These are phyloP conservation scores for Apiotrichum montevideense DNA, from an alignment of 1,284 basidiomycete species.

Conservation along the genomic window DNA sequence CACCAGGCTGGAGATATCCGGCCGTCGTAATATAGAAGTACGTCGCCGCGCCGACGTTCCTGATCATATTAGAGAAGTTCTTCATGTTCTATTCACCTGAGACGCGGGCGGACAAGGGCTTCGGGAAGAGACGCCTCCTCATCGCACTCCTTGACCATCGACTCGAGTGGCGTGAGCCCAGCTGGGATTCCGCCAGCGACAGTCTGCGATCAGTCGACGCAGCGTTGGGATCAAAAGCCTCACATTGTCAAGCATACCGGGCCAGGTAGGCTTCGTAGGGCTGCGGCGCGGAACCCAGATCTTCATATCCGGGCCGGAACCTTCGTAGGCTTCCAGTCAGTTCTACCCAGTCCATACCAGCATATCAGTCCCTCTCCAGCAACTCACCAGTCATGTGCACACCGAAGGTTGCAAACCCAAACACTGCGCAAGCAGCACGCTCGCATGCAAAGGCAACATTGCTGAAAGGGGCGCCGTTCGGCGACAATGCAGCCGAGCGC, in stretches of 20 bases:
- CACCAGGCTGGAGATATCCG: slow-evolving; percentile 72
- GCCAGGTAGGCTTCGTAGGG: slow-evolving; percentile 77
- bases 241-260: slow-evolving; percentile 24
- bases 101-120: slow-evolving; percentile 55
- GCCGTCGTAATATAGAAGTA: slow-evolving; percentile 58
- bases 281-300: slow-evolving; percentile 87
- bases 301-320: slow-evolving; percentile 47
- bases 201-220: slow-evolving; percentile 22
- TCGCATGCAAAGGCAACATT: slow-evolving; percentile 85
- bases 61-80: neutral
- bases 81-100: slow-evolving; percentile 44
- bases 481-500: slow-evolving; percentile 19
- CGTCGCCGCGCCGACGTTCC: slow-evolving; percentile 37
- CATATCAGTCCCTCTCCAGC: too few species aligned
- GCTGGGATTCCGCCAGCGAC: slow-evolving; percentile 57
- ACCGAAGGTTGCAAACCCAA: slow-evolving; percentile 78
- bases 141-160: slow-evolving; percentile 83
- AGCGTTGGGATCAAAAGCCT: neutral
- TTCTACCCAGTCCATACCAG: too few species aligned
- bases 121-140: slow-evolving; percentile 80
- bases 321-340: slow-evolving; percentile 35
- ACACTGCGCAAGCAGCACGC: slow-evolving; percentile 69
- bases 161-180: slow-evolving; percentile 66
- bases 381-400: slow-evolving; percentile 42
- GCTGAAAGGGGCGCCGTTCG: slow-evolving; percentile 10